phyloP scores from a whole-genome alignment of 352 stramenopile species.

The Pythium aquatile region DNA sequence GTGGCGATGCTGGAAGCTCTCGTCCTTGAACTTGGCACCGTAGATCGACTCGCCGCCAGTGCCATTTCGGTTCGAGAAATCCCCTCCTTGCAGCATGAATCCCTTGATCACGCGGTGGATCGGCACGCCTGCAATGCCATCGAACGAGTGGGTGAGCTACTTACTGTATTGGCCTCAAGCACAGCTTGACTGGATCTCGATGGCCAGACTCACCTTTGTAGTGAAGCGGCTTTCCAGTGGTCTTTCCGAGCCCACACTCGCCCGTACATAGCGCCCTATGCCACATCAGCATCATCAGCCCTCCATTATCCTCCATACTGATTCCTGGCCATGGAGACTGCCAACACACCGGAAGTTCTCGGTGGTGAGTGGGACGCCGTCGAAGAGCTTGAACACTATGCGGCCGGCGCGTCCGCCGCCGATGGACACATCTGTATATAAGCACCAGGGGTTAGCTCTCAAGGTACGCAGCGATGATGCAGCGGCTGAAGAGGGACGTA shows the following conservation, averaged over 20 bases:
- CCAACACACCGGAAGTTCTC: conserved; percentile 60
- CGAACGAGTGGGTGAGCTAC: neutral
- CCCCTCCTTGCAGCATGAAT: conserved; percentile 85
- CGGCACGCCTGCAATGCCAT: conserved; percentile 35
- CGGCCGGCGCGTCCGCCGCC: conserved; percentile 67
- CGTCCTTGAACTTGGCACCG: conserved; percentile 84
- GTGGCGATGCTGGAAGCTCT: conserved; percentile 95
- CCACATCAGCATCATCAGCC: neutral
- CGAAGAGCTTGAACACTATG: conserved; percentile 65
- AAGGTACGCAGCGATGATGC: too few relatives aligned
- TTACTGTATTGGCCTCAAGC: too few relatives aligned
- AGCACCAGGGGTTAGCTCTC: too few relatives aligned
- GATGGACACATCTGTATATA: conserved; percentile 86
- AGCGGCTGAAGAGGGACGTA: neutral
- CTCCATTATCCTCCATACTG: too few relatives aligned
- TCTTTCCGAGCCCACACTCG: conserved; percentile 62
- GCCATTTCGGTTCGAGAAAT: conserved; percentile 77
- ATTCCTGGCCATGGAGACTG: too few relatives aligned
- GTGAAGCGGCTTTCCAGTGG: conserved; percentile 55
- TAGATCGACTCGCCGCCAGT: conserved; percentile 88
- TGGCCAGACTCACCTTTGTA: conserved; percentile 41
- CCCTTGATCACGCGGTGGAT: conserved; percentile 87
- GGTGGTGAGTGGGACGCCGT: conserved; percentile 49
- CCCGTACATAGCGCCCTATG: conserved; percentile 55
- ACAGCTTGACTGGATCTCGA: too few relatives aligned